Percentiles rank a stretch among this genome's conserved stretches.
Evolutionary conservation across 306 rosid species (phyloP).

Genomic region (Trichosanthes cucumerina): DNA sequence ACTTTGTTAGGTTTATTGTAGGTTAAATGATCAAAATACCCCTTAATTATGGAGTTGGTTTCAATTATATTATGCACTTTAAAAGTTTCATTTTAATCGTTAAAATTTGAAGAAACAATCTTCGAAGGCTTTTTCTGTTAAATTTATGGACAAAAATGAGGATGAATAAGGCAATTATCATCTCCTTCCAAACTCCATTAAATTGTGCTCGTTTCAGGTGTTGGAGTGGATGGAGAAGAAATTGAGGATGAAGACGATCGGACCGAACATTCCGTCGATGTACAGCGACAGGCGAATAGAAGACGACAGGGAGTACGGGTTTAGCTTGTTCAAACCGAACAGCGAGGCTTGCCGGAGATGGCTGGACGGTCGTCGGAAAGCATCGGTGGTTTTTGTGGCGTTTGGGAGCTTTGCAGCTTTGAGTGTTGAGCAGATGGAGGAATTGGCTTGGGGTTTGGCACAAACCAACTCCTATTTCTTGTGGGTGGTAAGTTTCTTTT

Average conservation of each 20-base stretch:
- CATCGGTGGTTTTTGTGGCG: conserved; percentile 14
- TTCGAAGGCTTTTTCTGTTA: no score
- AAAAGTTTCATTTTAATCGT: no score
- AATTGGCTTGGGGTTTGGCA: conserved; percentile 15
- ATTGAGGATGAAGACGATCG: conserved; percentile 14
- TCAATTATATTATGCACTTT: no score
- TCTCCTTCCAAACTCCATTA: neutral
- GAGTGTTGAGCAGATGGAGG: conserved; percentile 16
- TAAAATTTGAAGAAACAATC: no score
- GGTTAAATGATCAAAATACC: no score
- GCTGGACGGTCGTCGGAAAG: conserved; percentile 3
- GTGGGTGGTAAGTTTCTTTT: conserved; percentile 11
- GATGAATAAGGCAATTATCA: no score
- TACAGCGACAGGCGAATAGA: conserved; percentile 10
- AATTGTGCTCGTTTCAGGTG: neutral
- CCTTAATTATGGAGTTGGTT: no score
- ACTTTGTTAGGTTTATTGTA: no score
- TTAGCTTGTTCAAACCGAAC: neutral
- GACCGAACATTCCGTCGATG: conserved; percentile 22
- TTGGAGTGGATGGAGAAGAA: conserved; percentile 6
- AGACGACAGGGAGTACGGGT: neutral
- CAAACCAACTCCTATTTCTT: conserved; percentile 4
- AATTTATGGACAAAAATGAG: no score
- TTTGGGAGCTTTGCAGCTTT: conserved; percentile 16
- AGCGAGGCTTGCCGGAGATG: conserved; percentile 4